These are phyloP conservation scores for Globisporangium cederbergense DNA, from an alignment of 352 stramenopile genomes.

Conservation along the genomic window DNA sequence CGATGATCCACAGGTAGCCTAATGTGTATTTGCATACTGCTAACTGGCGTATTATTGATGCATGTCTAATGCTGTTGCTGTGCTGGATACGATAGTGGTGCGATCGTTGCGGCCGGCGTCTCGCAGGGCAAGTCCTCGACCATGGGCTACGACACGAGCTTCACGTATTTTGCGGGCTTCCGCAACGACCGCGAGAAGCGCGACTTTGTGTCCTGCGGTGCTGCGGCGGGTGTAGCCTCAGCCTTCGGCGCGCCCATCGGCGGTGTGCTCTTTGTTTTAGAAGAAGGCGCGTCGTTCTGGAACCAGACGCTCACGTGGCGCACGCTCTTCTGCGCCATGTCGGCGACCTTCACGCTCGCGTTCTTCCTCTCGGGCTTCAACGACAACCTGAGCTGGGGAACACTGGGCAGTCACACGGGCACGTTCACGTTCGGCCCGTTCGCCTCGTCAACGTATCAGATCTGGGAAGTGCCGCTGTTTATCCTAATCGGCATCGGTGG, in stretches of 20 bases:
- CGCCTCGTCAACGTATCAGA: conserved; percentile 91
- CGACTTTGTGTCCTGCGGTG: conserved; percentile 97
- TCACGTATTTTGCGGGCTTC: conserved; percentile 90
- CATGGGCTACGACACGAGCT: conserved; percentile 87
- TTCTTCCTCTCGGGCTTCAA: conserved; percentile 84
- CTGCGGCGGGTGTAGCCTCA: conserved; percentile 95
- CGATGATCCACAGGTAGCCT: conserved; percentile 86
- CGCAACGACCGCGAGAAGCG: conserved; percentile 95
- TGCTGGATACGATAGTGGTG: conserved; percentile 43
- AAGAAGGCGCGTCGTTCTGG: conserved; percentile 98
- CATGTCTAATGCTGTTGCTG: no score
- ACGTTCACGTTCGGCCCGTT: conserved; percentile 91
- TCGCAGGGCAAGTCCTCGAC: conserved; percentile 91
- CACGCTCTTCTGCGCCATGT: conserved; percentile 97
- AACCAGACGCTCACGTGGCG: conserved; percentile 97
- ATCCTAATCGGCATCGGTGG: conserved; percentile 96
- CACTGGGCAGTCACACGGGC: conserved; percentile 48
- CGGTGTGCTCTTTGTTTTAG: conserved; percentile 96
- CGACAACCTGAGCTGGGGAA: conserved; percentile 39
- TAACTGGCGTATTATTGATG: no score
- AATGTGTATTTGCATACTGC: no score
- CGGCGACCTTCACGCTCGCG: conserved; percentile 79
- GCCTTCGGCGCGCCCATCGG: conserved; percentile 98
- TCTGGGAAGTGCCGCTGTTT: conserved; percentile 94
- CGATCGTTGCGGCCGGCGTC: conserved; percentile 93